phyloP scores from a whole-genome alignment of 768 basidiomycete genomes.

The Gyrodon lividus region DNA sequence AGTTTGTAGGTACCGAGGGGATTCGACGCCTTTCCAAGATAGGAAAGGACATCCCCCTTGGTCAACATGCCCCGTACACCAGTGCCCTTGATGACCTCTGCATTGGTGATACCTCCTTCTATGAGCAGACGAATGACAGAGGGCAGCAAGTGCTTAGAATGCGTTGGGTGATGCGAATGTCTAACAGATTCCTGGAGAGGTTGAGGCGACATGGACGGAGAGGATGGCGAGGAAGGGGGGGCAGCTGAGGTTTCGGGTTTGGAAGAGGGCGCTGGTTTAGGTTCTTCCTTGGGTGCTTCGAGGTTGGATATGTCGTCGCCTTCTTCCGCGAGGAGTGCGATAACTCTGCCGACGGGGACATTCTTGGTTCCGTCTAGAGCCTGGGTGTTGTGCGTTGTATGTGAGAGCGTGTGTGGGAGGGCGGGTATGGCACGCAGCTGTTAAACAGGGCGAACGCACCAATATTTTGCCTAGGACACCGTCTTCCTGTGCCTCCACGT shows the following conservation, averaged over 20 bases:
- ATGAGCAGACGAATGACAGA: slow-evolving; percentile 83
- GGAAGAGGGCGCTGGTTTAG: slow-evolving; percentile 14
- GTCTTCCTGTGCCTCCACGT: slow-evolving; percentile 98
- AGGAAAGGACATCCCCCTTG: slow-evolving; percentile 90
- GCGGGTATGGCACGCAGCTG: background rate
- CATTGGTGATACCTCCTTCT: slow-evolving; percentile 51
- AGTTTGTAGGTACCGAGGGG: slow-evolving; percentile 76
- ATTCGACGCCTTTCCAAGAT: slow-evolving; percentile 77
- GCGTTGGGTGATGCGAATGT: slow-evolving; percentile 39
- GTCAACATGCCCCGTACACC: slow-evolving; percentile 93
- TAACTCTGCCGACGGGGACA: slow-evolving; percentile 82
- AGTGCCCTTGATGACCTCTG: slow-evolving; percentile 77
- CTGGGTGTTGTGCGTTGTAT: slow-evolving; percentile 36
- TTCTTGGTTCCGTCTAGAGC: slow-evolving; percentile 76
- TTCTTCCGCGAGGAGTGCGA: slow-evolving; percentile 92
- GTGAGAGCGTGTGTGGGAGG: background rate
- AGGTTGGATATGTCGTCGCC: slow-evolving; percentile 93
- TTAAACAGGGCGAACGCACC: slow-evolving; percentile 43
- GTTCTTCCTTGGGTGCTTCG: slow-evolving; percentile 51
- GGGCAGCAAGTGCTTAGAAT: slow-evolving; percentile 79
- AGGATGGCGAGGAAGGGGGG: slow-evolving; percentile 16
- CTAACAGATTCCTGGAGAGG: slow-evolving; percentile 30
- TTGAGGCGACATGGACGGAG: slow-evolving; percentile 20
- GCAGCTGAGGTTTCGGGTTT: slow-evolving; percentile 23
- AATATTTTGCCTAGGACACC: slow-evolving; percentile 93